Conservation (phyloP, 2,329 filamentous ascomycete genomes). For the Teratosphaeria nubilosa region DNA sequence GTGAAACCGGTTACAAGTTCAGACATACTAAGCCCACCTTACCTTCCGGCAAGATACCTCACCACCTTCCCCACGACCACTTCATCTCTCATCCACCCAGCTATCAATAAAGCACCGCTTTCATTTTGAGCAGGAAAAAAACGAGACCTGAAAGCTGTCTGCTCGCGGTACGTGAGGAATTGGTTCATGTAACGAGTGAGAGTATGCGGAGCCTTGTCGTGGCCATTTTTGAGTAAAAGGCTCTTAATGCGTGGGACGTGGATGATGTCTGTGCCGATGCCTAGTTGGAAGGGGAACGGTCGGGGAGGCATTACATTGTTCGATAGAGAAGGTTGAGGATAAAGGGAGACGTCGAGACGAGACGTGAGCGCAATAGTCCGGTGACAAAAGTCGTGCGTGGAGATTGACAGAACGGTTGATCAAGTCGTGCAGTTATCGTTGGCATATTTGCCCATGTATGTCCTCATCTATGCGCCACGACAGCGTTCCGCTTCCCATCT, state of each 20-base stretch:
- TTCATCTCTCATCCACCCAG: background rate
- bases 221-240: slow-evolving; percentile 38
- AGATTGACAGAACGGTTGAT: background rate
- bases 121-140: background rate
- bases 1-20: background rate
- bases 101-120: background rate
- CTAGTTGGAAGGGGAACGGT: slow-evolving; percentile 55
- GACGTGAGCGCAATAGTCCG: background rate
- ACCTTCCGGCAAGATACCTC: slow-evolving; percentile 16
- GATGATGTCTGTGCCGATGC: slow-evolving; percentile 72
- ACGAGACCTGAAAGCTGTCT: slow-evolving; percentile 7
- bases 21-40: background rate
- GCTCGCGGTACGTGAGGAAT: slow-evolving; percentile 19
- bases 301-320: slow-evolving; percentile 31
- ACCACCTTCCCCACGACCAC: background rate
- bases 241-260: slow-evolving; percentile 53
- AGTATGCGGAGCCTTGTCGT: slow-evolving; percentile 6
- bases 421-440: background rate
- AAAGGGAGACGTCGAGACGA: no score
- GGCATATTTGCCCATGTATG: background rate
- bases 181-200: slow-evolving; percentile 14
- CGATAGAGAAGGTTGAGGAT: background rate
- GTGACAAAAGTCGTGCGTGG: background rate
- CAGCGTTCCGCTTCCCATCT: background rate
- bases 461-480: background rate